A percentile compares a stretch with the other conserved stretches of the same genome.
phyloP scores from a whole-genome alignment of 2,329 filamentous ascomycete species.

The Aspergillus sp. region DNA sequence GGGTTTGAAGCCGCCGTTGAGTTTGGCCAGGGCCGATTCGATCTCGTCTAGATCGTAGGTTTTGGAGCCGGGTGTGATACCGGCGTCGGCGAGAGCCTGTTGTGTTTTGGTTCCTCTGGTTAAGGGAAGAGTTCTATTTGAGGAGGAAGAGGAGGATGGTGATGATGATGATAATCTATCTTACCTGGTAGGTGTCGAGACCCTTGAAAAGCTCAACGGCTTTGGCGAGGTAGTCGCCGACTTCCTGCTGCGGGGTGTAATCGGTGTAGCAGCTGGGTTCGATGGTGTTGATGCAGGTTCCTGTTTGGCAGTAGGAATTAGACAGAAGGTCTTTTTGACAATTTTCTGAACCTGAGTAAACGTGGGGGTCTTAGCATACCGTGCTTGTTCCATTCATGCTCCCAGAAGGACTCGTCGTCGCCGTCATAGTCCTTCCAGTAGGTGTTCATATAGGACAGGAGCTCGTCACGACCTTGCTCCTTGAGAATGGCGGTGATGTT shows the following conservation, averaged over 20 bases:
- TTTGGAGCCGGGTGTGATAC: slow-evolving; percentile 52
- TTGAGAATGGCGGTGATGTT: slow-evolving; percentile 59
- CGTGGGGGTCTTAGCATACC: slow-evolving; percentile 30
- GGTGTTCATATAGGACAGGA: slow-evolving; percentile 58
- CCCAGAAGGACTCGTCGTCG: slow-evolving; percentile 61
- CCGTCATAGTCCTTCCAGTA: slow-evolving; percentile 61
- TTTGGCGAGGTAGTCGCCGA: slow-evolving; percentile 58
- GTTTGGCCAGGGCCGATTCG: slow-evolving; percentile 48
- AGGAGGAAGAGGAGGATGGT: background rate
- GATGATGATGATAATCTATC: background rate
- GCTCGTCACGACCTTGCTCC: slow-evolving; percentile 48
- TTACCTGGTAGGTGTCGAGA: slow-evolving; percentile 54
- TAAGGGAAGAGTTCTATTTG: too few species aligned
- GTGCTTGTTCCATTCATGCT: slow-evolving; percentile 71
- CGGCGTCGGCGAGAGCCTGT: slow-evolving; percentile 54
- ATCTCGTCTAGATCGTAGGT: slow-evolving; percentile 56
- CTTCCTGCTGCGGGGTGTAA: slow-evolving; percentile 56
- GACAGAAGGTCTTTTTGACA: background rate
- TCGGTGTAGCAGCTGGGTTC: slow-evolving; percentile 63
- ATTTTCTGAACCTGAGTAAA: too few species aligned
- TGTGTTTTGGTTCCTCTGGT: too few species aligned
- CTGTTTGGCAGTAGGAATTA: slow-evolving; percentile 7
- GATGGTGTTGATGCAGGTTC: slow-evolving; percentile 70
- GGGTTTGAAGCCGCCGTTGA: slow-evolving; percentile 50
- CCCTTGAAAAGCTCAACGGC: slow-evolving; percentile 56